phyloP scores from a whole-genome alignment of 2,329 filamentous ascomycete genomes.

The Neofusicoccum sp. region DNA sequence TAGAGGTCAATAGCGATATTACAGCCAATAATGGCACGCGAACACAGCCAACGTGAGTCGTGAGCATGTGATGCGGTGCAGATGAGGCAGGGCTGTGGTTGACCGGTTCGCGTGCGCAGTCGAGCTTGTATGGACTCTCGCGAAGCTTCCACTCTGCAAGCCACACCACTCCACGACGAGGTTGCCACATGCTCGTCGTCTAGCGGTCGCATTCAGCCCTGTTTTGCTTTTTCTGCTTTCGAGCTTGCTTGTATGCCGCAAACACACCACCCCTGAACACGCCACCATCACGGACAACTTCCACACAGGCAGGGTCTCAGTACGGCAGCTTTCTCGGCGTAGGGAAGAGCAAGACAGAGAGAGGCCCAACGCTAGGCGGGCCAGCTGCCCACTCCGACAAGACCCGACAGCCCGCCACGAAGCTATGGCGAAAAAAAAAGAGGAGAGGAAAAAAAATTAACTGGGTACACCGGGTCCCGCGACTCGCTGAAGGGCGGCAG shows the following conservation, averaged over 20 bases:
- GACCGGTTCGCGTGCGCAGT: not conserved
- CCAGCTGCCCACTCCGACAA: not conserved
- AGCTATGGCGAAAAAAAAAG: not conserved
- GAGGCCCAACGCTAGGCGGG: not conserved
- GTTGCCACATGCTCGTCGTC: not conserved
- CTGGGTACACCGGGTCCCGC: not conserved
- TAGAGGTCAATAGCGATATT: not conserved
- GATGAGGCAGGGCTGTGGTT: not conserved
- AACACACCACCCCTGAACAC: not conserved
- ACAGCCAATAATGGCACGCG: not conserved
- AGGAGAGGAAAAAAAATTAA: slow-evolving; percentile 1
- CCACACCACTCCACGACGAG: not conserved
- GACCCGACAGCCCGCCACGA: slow-evolving; percentile 4
- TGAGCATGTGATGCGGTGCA: not conserved
- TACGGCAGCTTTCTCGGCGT: not conserved
- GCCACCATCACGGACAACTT: slow-evolving; percentile 8
- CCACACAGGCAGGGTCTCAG: not conserved
- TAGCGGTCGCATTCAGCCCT: slow-evolving; percentile 6
- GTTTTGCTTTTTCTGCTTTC: not conserved
- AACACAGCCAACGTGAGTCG: not conserved
- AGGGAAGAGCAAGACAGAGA: not conserved
- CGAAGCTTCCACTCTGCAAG: not conserved
- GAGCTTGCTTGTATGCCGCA: not conserved
- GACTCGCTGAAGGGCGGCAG: not conserved
- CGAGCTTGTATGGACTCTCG: not conserved